phyloP scores from a whole-genome alignment of 352 stramenopile genomes.

The Globisporangium okanoganense region DNA sequence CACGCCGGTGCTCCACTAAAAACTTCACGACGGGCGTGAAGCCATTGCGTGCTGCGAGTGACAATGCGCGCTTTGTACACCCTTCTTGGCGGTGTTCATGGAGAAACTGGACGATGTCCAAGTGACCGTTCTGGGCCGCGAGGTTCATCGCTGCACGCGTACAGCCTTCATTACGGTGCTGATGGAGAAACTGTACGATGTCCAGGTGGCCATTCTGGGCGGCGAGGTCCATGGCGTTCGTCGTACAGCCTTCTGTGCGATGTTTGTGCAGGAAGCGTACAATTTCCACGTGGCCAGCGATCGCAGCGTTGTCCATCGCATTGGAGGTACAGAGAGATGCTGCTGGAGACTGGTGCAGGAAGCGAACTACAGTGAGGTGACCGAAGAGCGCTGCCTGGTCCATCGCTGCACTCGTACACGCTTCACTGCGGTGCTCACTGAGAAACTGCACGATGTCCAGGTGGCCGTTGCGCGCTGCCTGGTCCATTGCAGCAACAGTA shows the following conservation, averaged over 20 bases:
- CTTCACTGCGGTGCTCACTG: neutral
- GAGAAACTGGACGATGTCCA: constrained; percentile 11
- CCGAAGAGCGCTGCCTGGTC: neutral
- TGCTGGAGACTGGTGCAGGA: neutral
- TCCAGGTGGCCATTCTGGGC: constrained; percentile 5
- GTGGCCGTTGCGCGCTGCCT: constrained; percentile 1
- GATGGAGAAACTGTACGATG: constrained; percentile 9
- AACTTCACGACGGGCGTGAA: constrained; percentile 5
- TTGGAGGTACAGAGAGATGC: neutral
- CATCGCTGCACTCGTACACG: neutral
- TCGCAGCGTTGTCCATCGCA: constrained; percentile 12
- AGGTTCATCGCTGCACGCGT: constrained; percentile 10
- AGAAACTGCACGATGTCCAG: neutral
- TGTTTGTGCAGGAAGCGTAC: constrained; percentile 10
- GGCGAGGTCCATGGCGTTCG: constrained; percentile 3
- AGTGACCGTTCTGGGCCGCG: constrained; percentile 1
- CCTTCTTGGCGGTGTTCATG: constrained; percentile 6
- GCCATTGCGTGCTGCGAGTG: constrained; percentile 4
- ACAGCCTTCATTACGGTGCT: constrained; percentile 9
- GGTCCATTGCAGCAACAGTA: neutral
- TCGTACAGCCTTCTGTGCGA: constrained; percentile 8
- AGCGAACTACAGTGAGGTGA: neutral
- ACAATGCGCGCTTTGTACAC: constrained; percentile 9
- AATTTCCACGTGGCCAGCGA: constrained; percentile 8
- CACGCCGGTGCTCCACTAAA: constrained; percentile 10